phyloP scores from a whole-genome alignment of 192 early-diverging fungal species.

The Gamsiella multidivaricata region DNA sequence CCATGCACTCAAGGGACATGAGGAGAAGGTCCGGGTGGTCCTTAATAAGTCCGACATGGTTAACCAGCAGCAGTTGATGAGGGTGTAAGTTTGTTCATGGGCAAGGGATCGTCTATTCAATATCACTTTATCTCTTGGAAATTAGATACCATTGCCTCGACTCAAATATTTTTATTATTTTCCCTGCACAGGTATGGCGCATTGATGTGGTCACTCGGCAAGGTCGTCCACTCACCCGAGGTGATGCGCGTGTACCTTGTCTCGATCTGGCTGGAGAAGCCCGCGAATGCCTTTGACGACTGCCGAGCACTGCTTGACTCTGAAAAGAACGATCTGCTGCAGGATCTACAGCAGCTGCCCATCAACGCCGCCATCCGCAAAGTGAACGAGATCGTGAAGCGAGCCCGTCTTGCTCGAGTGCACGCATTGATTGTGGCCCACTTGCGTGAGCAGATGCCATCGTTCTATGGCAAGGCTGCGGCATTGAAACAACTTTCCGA shows the following conservation, averaged over 20 bases:
- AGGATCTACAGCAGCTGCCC: constrained; percentile 75
- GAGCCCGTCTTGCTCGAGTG: constrained; percentile 78
- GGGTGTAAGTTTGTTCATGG: constrained; percentile 66
- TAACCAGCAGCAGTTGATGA: constrained; percentile 84
- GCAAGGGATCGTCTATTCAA: too few species aligned
- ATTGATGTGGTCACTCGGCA: constrained; percentile 92
- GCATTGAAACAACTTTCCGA: constrained; percentile 78
- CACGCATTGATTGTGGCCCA: constrained; percentile 86
- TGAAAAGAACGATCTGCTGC: constrained; percentile 80
- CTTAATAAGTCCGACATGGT: constrained; percentile 90
- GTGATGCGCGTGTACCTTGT: constrained; percentile 84
- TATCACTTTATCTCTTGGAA: neutral
- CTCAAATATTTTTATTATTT: neutral
- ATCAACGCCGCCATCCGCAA: constrained; percentile 82
- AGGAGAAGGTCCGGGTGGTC: constrained; percentile 84
- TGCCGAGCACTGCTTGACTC: constrained; percentile 69
- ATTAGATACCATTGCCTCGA: neutral
- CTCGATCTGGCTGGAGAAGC: constrained; percentile 79
- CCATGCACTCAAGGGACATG: constrained; percentile 75
- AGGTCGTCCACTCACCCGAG: constrained; percentile 85
- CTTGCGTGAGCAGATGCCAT: constrained; percentile 79
- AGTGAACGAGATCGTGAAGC: constrained; percentile 89
- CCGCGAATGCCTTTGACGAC: constrained; percentile 73
- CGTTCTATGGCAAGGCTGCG: constrained; percentile 79
- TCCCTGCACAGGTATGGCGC: constrained; percentile 77